Evolutionary conservation across 2,329 filamentous ascomycete species (phyloP), one percentile per base, ranked within the genome.

Genomic region (Talaromyces albobiverticillius): DNA sequence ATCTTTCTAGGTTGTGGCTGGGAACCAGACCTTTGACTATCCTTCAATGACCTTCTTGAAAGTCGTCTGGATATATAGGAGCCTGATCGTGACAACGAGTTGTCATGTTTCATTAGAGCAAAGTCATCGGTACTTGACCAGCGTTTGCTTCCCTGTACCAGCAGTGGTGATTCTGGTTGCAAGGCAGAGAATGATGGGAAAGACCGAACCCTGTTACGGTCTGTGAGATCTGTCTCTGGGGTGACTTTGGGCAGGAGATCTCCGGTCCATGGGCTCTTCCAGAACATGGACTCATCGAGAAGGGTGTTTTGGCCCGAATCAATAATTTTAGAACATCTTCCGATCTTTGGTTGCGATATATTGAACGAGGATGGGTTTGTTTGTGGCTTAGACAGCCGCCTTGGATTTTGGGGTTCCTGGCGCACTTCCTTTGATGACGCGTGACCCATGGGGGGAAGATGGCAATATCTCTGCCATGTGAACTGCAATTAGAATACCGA

Each of bases 351-450:
- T 11, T 41, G 53, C 3, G 34, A 20, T 20, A 26, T 25, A 26
- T 51, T 46, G 41, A 51, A 41, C 20, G 53, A 47, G 14, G 61
- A 55, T 41, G 60, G 60, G 42, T 63, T 69, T 11, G 65, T 65
- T n/a, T 64, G 60, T 26, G 70, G 67, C 45, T 72, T 73, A 36
- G 70, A 71, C 32, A 72, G 60, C 52, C 69, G 68, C 48, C 71
- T 72, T 25, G 64, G 63, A 51, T 62, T 65, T 54, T 65, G 65
- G 41, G 62, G 64, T 51, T 70, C 67, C 50, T 66, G 61, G 60
- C 61, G 67, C 51, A 57, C 63, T 57, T 61, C 61, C 45, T 61
- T 64, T 31, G 71, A 73, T 50, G 67, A 65, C 18, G 61, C 62
- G 59, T 67, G 71, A 59, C 71, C 71, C 71, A 73, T 73, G 60